Evolutionary conservation across 768 basidiomycete species (phyloP).

Genomic region (Tubosaeta sp.): DNA sequence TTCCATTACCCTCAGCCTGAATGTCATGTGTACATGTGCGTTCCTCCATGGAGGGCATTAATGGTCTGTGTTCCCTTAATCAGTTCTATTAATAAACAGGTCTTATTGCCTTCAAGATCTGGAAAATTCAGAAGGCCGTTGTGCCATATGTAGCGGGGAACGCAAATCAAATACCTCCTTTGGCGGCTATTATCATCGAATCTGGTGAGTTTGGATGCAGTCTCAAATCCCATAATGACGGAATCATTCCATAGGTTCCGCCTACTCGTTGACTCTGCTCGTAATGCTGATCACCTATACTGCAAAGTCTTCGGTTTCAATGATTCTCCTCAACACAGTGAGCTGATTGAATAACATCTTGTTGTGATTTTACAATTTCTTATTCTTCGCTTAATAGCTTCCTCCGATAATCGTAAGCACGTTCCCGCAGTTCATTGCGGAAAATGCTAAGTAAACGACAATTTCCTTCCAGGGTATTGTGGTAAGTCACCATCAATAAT

Average conservation of each 20-base stretch:
- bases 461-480: constrained; percentile 8
- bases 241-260: not conserved
- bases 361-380: not conserved
- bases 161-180: not conserved
- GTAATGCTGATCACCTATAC: constrained; percentile 12
- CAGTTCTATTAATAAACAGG: not conserved
- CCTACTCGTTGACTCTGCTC: constrained; percentile 4
- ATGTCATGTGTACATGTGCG: not conserved
- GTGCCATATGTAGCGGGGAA: not conserved
- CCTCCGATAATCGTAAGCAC: constrained; percentile 9
- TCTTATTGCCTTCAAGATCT: not conserved
- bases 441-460: not conserved
- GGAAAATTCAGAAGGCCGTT: not conserved
- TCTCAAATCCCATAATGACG: not conserved
- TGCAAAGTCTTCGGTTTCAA: not conserved
- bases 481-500: constrained; percentile 5
- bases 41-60: too few species aligned
- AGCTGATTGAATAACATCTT: not conserved
- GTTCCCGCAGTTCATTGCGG: not conserved
- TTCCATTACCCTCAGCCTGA: not conserved
- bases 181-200: not conserved
- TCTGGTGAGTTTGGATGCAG: not conserved
- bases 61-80: not conserved
- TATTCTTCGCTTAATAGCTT: constrained; percentile 1
- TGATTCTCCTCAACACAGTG: constrained; percentile 15